These are phyloP conservation scores for Achaetomiella virescens DNA, from an alignment of 495 filamentous ascomycete species.

Conservation along the genomic window DNA sequence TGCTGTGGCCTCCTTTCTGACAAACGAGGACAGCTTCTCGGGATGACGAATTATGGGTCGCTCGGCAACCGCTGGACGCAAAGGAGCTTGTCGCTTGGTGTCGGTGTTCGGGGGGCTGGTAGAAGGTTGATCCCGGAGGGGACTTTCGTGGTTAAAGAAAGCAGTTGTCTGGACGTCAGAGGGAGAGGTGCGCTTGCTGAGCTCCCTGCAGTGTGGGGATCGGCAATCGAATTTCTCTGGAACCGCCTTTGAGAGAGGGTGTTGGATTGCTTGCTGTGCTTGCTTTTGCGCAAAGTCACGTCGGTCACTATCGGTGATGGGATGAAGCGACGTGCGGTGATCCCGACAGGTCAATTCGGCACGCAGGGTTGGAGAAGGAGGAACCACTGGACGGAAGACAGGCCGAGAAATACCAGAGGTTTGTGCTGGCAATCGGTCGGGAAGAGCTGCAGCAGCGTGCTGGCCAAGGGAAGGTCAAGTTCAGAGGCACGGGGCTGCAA, in stretches of 20 bases:
- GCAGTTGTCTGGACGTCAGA: not conserved
- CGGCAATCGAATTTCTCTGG: slow-evolving; percentile 15
- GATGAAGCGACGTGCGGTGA: slow-evolving; percentile 1
- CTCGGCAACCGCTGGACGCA: slow-evolving; percentile 1
- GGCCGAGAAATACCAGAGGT: not conserved
- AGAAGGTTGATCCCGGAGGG: slow-evolving; percentile 8
- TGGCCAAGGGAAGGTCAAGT: slow-evolving; percentile 6
- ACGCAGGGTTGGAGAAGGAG: not conserved
- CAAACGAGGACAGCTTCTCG: not conserved
- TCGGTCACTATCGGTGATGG: not conserved
- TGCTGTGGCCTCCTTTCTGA: not conserved
- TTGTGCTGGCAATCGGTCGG: not conserved
- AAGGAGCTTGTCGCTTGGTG: slow-evolving; percentile 2
- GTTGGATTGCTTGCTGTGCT: not conserved
- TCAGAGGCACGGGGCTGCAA: slow-evolving; percentile 5
- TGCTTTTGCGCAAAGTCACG: too few species aligned
- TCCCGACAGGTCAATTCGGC: not conserved
- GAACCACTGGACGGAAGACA: not conserved
- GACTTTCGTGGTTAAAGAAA: not conserved
- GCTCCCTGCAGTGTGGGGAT: slow-evolving; percentile 12
- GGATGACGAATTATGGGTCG: slow-evolving; percentile 8
- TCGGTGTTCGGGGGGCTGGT: not conserved
- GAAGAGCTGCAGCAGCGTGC: slow-evolving; percentile 1
- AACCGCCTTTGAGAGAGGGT: not conserved
- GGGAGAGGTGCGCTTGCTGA: not conserved